These are phyloP conservation scores for Komagataella phaffii DNA, from an alignment of 805 yeast genomes.

Conservation along the genomic window DNA sequence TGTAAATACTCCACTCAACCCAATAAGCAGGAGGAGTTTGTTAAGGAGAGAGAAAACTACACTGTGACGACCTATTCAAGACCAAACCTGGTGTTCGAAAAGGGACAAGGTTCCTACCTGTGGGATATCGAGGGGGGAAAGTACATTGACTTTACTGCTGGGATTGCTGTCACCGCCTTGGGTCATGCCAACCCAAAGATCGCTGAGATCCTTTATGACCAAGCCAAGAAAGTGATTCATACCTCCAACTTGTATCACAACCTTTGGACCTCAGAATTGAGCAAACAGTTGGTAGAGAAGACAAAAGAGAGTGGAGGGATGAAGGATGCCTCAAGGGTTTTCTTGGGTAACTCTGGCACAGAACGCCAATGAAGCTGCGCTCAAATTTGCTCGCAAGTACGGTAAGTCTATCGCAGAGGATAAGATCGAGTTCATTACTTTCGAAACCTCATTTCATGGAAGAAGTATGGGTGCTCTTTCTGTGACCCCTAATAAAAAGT, in stretches of 20 bases:
- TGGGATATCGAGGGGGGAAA: slow-evolving; percentile 71
- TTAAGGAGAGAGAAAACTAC: slow-evolving; percentile 35
- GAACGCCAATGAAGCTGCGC: slow-evolving; percentile 48
- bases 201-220: slow-evolving; percentile 58
- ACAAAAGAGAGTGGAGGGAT: slow-evolving; percentile 71
- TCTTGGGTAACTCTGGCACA: slow-evolving; percentile 45
- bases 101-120: slow-evolving; percentile 69
- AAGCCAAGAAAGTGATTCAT: slow-evolving; percentile 63
- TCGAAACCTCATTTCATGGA: slow-evolving; percentile 87
- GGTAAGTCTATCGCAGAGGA: slow-evolving; percentile 42
- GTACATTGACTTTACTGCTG: slow-evolving; percentile 87
- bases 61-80: slow-evolving; percentile 72
- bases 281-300: slow-evolving; percentile 52
- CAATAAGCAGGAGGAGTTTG: slow-evolving; percentile 21
- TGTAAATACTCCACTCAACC: slow-evolving; percentile 3
- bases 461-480: slow-evolving; percentile 88
- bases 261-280: slow-evolving; percentile 69
- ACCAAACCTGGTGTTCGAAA: slow-evolving; percentile 63
- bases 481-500: slow-evolving; percentile 86
- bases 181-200: slow-evolving; percentile 79
- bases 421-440: slow-evolving; percentile 75
- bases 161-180: slow-evolving; percentile 92
- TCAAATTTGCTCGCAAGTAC: slow-evolving; percentile 61
- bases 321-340: slow-evolving; percentile 64
- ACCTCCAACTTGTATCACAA: slow-evolving; percentile 80